Evolutionary conservation across 768 basidiomycete species (phyloP).

Genomic region (Lentinula raphanica): DNA sequence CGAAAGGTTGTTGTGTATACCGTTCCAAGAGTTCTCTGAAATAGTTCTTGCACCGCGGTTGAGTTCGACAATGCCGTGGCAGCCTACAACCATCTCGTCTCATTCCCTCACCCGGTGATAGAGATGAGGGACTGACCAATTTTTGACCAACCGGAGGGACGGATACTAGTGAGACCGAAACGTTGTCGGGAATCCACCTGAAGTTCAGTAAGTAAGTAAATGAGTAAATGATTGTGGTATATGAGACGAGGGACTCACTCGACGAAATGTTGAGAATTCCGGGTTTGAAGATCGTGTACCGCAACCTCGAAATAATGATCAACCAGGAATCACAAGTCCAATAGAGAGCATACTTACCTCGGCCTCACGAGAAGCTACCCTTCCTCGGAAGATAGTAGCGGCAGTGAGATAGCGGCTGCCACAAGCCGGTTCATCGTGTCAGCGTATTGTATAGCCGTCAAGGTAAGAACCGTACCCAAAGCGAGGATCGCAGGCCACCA

Average conservation of each 20-base stretch:
- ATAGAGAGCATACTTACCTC: constrained; percentile 36
- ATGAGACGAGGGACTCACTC: constrained; percentile 72
- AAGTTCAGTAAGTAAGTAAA: neutral
- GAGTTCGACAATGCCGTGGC: constrained; percentile 73
- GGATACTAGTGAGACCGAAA: constrained; percentile 77
- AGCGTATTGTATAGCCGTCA: neutral
- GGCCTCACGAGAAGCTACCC: constrained; percentile 69
- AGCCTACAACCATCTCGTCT: constrained; percentile 33
- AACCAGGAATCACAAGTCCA: constrained; percentile 28
- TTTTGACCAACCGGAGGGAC: constrained; percentile 80
- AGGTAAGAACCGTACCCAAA: constrained; percentile 47
- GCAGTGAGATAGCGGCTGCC: constrained; percentile 79
- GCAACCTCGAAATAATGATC: constrained; percentile 58
- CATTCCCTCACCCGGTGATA: no score
- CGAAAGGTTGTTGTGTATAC: constrained; percentile 28
- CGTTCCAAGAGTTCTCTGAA: constrained; percentile 64
- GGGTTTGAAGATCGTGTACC: constrained; percentile 68
- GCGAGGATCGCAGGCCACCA: constrained; percentile 80
- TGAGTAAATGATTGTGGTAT: neutral
- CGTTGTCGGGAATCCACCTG: constrained; percentile 90
- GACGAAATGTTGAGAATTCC: constrained; percentile 71
- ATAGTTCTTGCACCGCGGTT: constrained; percentile 81
- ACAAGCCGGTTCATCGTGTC: constrained; percentile 2
- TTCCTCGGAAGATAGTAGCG: constrained; percentile 83
- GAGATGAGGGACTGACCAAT: constrained; percentile 38